Base-by-base conservation (phyloP, 495 filamentous ascomycete genomes). In the Penicillium malachiteum region DNA sequence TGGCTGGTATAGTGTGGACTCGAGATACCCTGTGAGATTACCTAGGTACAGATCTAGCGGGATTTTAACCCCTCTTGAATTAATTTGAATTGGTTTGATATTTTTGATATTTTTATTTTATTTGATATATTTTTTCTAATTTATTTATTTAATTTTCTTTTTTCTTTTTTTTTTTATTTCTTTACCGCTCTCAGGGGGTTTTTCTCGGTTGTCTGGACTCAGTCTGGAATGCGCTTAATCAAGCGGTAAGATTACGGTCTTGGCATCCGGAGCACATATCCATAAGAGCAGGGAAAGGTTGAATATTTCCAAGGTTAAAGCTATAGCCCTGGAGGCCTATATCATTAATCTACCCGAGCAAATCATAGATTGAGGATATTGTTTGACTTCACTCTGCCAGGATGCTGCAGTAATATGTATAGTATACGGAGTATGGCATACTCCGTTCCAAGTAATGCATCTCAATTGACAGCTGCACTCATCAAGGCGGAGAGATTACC, bases 191-290 rank as follows among this genome's bases (percentile, higher is more conserved):
- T 58, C 52, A 57, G 59, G 59, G 49, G 57, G 49, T 35, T n/a
- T n/a, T n/a, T 35, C 35, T 14, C 21, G 49, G 45, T 48, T 55
- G 58, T 55, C 60, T 63, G 50, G 53, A 64, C 56, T 67, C 53
- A 57, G 55, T 55, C 63, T 65, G 62, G 64, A 65, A 67, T 67
- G 62, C 55, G 56, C 50, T 61, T 60, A 55, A 64, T 46, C 54
- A 49, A 50, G 48, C 46, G 60, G 64, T 66, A 67, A 65, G 42
- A 60, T 63, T 65, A 57, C 58, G 31, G 54, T 21, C 58, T 64
- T 64, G 64, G 64, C 57, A 44, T 37, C 43, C 26, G 43, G 32
- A 45, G 48, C 47, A 44, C 9, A 41, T 38, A 44, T 26, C n/a
- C n/a, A n/a, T n/a, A n/a, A n/a, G 17, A 44, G 26, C 41, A 42